Evolutionary conservation across 257 asterid genomes (phyloP).

Genomic region (Jasminum sambac): DNA sequence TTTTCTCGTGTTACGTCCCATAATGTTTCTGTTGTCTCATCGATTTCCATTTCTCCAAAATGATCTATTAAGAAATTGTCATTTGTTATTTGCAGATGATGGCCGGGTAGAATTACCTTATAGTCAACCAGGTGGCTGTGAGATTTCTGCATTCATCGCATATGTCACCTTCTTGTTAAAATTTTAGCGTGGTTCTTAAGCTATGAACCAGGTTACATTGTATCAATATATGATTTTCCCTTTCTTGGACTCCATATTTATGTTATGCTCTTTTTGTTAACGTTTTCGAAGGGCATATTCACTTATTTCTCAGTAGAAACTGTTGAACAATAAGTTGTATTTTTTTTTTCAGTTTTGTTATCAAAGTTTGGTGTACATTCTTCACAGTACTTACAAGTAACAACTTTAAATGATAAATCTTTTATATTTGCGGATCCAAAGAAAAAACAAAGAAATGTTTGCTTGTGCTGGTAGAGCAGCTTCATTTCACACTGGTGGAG

Average conservation of each 20-base stretch:
- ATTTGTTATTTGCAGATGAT: conserved; percentile 61
- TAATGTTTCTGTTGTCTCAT: background rate
- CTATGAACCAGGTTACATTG: background rate
- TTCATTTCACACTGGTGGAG: background rate
- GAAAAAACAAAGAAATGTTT: background rate
- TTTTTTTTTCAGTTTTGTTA: background rate
- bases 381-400: background rate
- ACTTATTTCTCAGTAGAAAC: background rate
- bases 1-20: background rate
- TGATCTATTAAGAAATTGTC: conserved; percentile 1
- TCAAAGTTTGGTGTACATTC: background rate
- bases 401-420: background rate
- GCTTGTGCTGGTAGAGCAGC: background rate
- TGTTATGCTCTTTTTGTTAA: background rate
- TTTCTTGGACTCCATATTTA: background rate
- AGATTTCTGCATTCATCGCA: background rate
- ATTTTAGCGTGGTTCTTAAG: background rate
- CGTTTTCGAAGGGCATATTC: background rate
- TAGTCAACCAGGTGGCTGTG: background rate
- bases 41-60: background rate
- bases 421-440: background rate
- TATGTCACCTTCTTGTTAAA: background rate
- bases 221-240: background rate
- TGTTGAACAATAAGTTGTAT: background rate
- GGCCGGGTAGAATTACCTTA: conserved; percentile 49